Base-by-base conservation (phyloP, 1,284 basidiomycete genomes). In the Austroboletus niveus region DNA sequence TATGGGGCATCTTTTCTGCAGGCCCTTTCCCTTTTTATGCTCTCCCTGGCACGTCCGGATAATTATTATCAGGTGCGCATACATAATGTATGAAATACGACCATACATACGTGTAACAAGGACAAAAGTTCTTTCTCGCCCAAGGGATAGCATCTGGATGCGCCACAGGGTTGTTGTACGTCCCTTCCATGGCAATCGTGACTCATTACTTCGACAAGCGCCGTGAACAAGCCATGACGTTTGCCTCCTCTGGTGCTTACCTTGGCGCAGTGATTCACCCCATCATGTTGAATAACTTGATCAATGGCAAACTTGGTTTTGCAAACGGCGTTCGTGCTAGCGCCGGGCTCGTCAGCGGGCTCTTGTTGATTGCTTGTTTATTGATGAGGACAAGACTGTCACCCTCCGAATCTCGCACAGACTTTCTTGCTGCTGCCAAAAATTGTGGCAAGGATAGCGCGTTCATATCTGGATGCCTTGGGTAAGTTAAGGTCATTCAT, bases 211-310 rank as follows among this genome's bases (percentile, higher is more conserved):
- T 74, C 46, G 48, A 59, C n/a, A 59, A 54, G 36, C 64, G 64
- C 5, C 63, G 62, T 17, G 61, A 64, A 35, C 55, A 68, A 51
- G 69, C 64, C 8, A 65, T 72, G 64, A 54, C 69, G 5, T 63
- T 74, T 32, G 65, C 61, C n/a, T 62, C 72, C 1, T 66, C 68
- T 0, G 72, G 73, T 3, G 66, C 71, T 2, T 69, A 65, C 40
- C 54, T 74, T 6, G 72, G 72, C 10, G 68, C 71, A n/a, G 61
- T 66, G 17, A 51, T 70, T 1, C 65, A 65, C 41, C 59, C 75
- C 8, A 71, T 76, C 57, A 73, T 76, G 67, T 57, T 76, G 30
- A 76, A 76, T 55, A 71, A 76, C 48, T 62, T 68, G 1, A 61
- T 77, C 46, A 65, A 63, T 32, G 60, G 62, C 5, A 54, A n/a